phyloP scores from a whole-genome alignment of 1,284 basidiomycete species.

The Microbotryum saponariae region DNA sequence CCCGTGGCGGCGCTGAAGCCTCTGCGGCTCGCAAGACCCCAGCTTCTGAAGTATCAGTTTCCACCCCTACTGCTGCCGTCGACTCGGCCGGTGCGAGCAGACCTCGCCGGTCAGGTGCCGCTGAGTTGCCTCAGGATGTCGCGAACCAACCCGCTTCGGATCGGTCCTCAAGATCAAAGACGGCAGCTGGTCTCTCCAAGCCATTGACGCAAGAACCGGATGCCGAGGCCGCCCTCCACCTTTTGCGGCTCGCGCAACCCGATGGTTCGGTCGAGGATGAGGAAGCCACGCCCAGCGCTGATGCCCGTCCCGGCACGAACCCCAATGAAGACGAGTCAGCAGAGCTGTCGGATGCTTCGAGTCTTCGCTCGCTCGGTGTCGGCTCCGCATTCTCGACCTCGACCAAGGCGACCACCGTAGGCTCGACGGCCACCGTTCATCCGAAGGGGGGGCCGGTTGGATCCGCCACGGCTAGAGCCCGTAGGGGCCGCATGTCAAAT shows the following conservation, averaged over 20 bases:
- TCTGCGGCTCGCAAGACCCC: too few relatives aligned
- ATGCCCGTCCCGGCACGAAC: too few relatives aligned
- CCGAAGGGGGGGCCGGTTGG: too few relatives aligned
- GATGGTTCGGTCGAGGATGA: constrained; percentile 14
- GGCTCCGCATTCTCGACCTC: background rate
- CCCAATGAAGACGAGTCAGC: too few relatives aligned
- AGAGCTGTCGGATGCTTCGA: constrained; percentile 20
- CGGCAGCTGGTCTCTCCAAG: background rate
- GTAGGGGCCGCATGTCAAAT: too few relatives aligned
- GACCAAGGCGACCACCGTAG: too few relatives aligned
- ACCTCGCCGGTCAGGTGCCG: background rate
- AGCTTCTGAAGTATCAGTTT: too few relatives aligned
- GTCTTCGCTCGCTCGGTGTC: constrained; percentile 22
- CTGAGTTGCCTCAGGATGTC: too few relatives aligned
- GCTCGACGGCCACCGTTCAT: too few relatives aligned
- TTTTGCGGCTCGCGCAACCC: constrained; percentile 26
- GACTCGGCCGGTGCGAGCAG: constrained; percentile 2
- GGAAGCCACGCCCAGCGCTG: constrained; percentile 13
- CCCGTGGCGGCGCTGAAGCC: too few relatives aligned
- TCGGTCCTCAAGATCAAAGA: background rate
- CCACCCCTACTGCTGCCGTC: background rate
- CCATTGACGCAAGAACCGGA: constrained; percentile 13
- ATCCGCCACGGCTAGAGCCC: too few relatives aligned
- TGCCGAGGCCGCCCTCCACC: constrained; percentile 28
- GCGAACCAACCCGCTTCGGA: too few relatives aligned